Base-by-base conservation (phyloP, 441 rosid species). In the Lepidium campestre region DNA sequence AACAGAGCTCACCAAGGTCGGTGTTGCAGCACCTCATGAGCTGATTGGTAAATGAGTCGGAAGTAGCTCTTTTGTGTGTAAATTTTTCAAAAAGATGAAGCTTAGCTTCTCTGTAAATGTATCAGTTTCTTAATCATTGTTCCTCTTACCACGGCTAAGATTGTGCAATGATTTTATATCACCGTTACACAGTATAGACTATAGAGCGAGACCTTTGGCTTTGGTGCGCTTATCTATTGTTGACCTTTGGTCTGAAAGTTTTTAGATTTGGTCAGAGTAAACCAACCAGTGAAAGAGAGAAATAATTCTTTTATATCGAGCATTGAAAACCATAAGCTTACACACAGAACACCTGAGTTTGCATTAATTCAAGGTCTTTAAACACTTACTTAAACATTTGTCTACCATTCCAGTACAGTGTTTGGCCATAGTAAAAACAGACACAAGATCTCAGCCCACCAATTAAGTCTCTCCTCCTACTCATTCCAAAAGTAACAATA, bases 21-120 rank as follows among this genome's bases (percentile, higher is more conserved):
- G 5, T 85, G 96, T 72, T 91, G 96, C 56, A 55, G 74, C 57
- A 29, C 34, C 2, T 69, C 57, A 1, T 69, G 52, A 67, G 44
- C 34, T 41, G 18, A 20, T 34, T 50, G 13, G 29, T 40, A 32
- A n/a, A 27, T 14, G 2, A 15, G 5, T 57, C 6, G 6, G 12
- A 54, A 15, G 40, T 45, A 37, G 50, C 17, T 66, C 63, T 36
- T 59, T 58, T 67, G 68, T 60, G 69, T 67, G 72, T 67, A 54
- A 60, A 60, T 58, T 67, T 31, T 11, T 31, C 42, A 20, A 15
- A 52, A 54, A 62, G 29, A 53, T 23, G 55, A 45, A 63, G 32
- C 39, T 57, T 65, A 19, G 19, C 48, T 65, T 72, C 54, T 72
- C 27, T 73, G 77, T 73, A 73, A 54, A 61, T 73, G 31, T 53